phyloP scores from a whole-genome alignment of 495 filamentous ascomycete genomes.

The Penicillium goetzii region DNA sequence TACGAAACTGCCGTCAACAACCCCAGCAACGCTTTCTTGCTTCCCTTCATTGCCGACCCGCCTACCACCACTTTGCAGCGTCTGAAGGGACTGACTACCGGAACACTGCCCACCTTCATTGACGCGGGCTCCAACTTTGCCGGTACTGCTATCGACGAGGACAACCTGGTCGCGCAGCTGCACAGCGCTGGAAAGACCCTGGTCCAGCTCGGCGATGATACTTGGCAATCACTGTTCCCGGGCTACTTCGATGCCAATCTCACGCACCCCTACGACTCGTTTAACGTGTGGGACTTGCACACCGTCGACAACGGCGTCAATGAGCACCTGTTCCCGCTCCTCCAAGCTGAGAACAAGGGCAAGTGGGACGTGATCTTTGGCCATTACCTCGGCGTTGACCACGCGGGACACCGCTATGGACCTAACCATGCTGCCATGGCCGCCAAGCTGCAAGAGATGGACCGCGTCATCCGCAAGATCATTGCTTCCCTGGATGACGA shows the following conservation, averaged over 20 bases:
- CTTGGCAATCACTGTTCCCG: slow-evolving; percentile 91
- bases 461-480: slow-evolving; percentile 72
- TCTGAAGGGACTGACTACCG: slow-evolving; percentile 92
- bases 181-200: slow-evolving; percentile 78
- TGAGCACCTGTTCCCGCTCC: slow-evolving; percentile 84
- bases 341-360: slow-evolving; percentile 61
- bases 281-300: slow-evolving; percentile 97
- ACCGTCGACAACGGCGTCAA: slow-evolving; percentile 97
- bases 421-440: slow-evolving; percentile 92
- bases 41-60: slow-evolving; percentile 96
- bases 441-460: slow-evolving; percentile 90
- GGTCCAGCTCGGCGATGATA: slow-evolving; percentile 95
- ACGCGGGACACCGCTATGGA: slow-evolving; percentile 95
- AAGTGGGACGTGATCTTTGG: slow-evolving; percentile 93
- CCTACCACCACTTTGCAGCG: slow-evolving; percentile 92
- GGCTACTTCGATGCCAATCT: slow-evolving; percentile 86
- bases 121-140: slow-evolving; percentile 95
- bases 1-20: slow-evolving; percentile 74
- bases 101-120: slow-evolving; percentile 91
- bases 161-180: slow-evolving; percentile 88
- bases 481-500: slow-evolving; percentile 76
- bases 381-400: slow-evolving; percentile 94
- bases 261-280: slow-evolving; percentile 87
- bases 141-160: slow-evolving; percentile 95
- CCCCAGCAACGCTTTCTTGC: slow-evolving; percentile 82